Conservation (phyloP, 768 basidiomycete species). For the Boletus insuetus region DNA sequence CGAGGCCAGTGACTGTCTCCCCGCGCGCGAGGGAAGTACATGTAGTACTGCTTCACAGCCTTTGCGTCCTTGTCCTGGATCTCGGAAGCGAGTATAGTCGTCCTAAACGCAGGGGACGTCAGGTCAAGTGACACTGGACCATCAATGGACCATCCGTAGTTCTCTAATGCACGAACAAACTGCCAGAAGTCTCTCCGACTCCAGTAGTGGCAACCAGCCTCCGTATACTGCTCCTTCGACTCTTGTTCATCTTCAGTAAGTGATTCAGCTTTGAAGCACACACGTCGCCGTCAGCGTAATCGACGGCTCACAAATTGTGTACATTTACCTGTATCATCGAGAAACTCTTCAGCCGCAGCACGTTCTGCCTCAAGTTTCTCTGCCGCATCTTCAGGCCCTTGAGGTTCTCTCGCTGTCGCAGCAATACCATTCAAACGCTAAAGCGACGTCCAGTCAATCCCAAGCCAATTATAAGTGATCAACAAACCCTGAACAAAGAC, state of each 20-base stretch:
- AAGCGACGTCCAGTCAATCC: background rate
- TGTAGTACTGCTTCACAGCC: conserved; percentile 75
- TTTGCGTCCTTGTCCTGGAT: conserved; percentile 81
- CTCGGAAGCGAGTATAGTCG: conserved; percentile 68
- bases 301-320: background rate
- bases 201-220: conserved; percentile 87
- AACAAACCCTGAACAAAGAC: conserved; percentile 67
- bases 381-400: conserved; percentile 69
- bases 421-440: conserved; percentile 66
- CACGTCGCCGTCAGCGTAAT: background rate
- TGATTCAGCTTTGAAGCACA: conserved; percentile 62
- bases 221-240: conserved; percentile 74
- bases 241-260: conserved; percentile 85
- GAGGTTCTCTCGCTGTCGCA: conserved; percentile 62
- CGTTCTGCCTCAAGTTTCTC: conserved; percentile 88
- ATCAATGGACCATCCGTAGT: conserved; percentile 69
- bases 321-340: conserved; percentile 76
- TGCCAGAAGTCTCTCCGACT: conserved; percentile 91
- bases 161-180: conserved; percentile 76
- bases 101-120: conserved; percentile 38
- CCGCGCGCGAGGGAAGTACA: conserved; percentile 49
- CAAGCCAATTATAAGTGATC: background rate
- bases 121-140: background rate
- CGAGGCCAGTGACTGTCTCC: too few relatives aligned
- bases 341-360: conserved; percentile 74